Base-by-base conservation (phyloP, 768 basidiomycete genomes). In the Naganishia friedmannii region DNA sequence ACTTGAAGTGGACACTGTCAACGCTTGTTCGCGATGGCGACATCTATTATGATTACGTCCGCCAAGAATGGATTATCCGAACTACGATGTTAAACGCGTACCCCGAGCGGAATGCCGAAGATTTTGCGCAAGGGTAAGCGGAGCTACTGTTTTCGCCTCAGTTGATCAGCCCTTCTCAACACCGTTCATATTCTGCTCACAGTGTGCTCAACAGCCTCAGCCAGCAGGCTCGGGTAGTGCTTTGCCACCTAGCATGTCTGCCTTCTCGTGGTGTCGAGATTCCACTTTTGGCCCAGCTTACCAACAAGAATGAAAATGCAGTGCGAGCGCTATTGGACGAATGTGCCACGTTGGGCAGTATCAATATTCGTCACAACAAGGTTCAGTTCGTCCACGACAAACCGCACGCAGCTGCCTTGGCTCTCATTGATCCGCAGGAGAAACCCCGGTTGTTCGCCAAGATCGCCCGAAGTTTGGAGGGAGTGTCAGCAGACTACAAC, bases 381-480 rank as follows among this genome's bases (percentile, higher is more conserved):
- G 72, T 72, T 19, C 51, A 54, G 0, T 78, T 77, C 69, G 45
- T 73, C 0, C 77, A 78, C 67, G 76, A 78, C 67, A 70, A 76
- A 23, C 66, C 54, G 19, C 71, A 72, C 34, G 37, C 34, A 12
- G 71, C 71, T 8, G 60, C 63, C 3, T 29, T 68, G 26, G 56
- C 48, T 13, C 34, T 63, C 0, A 72, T 69, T 39, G 13, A 23
- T 1, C 57, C 67, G 9, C 32, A 19, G 2, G 56, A 51, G 29
- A 60, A 63, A 32, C 28, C 46, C 0, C 46, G 12, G 7, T 45
- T 69, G 21, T 53, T 60, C 15, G 34, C 37, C 34, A 32, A 29
- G 29, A 60, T 69, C 17, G 68, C 29, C 0, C 29, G 48, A 1
- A 32, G 12, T 21, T 34, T 69, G 2, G 68, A 63, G 17, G 57